These are phyloP conservation scores for Tetrahymena borealis DNA, from an alignment of 73 alveolate genomes.

Conservation along the genomic window DNA sequence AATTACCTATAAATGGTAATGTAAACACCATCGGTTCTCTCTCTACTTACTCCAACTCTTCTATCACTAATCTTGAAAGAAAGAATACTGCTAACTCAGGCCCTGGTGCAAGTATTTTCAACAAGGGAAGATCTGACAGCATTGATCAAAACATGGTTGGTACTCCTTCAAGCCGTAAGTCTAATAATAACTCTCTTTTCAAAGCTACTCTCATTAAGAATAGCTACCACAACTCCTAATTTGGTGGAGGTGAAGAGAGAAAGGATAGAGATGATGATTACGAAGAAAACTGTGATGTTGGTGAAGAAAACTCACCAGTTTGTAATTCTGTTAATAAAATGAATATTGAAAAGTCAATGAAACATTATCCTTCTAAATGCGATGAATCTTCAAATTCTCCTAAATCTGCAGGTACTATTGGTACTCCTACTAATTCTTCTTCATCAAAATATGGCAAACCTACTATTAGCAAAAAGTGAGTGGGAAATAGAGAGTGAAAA, in stretches of 20 bases:
- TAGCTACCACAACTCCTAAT: neutral
- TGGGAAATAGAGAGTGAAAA: neutral
- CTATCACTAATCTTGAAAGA: constrained; percentile 20
- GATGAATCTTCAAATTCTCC: neutral
- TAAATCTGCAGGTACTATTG: constrained; percentile 3
- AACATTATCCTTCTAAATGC: neutral
- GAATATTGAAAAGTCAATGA: neutral
- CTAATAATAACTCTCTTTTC: neutral
- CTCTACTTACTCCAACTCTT: constrained; percentile 25
- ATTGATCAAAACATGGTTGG: neutral
- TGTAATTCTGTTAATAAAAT: neutral
- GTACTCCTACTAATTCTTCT: neutral
- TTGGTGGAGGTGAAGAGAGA: neutral
- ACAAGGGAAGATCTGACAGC: neutral
- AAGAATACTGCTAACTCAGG: neutral
- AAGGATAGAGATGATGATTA: neutral
- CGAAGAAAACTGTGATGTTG: neutral
- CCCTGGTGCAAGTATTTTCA: neutral
- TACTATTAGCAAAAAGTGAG: neutral
- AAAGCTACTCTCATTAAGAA: neutral
- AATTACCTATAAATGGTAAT: constrained; percentile 36
- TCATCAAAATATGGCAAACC: neutral
- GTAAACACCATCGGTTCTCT: constrained; percentile 29
- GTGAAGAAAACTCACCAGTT: neutral
- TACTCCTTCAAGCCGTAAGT: neutral